Evolutionary conservation across 805 yeast genomes (phyloP).

Genomic region (Metschnikowia baotianmanensis): DNA sequence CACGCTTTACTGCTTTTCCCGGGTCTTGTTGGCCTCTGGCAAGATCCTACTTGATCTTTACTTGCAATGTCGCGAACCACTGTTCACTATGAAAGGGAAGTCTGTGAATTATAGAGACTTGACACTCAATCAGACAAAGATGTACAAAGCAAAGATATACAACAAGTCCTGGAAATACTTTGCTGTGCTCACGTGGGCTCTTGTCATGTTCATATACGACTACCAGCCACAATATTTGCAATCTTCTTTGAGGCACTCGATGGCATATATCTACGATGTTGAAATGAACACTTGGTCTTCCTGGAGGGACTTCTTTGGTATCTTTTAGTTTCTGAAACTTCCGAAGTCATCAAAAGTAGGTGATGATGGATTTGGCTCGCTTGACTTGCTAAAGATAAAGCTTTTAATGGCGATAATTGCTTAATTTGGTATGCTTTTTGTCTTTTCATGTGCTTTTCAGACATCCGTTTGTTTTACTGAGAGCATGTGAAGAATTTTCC

Average conservation of each 20-base stretch:
- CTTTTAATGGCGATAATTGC: no score
- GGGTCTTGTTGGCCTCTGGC: constrained; percentile 63
- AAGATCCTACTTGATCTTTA: constrained; percentile 45
- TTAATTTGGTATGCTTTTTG: no score
- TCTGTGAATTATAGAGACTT: constrained; percentile 26
- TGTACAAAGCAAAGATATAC: constrained; percentile 28
- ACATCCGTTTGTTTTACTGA: no score
- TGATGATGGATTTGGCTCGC: no score
- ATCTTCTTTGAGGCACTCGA: constrained; percentile 59
- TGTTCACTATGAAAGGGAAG: constrained; percentile 22
- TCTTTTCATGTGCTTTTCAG: no score
- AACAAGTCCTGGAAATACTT: constrained; percentile 53
- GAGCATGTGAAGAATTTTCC: no score
- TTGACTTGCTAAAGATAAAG: no score
- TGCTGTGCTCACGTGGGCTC: constrained; percentile 69
- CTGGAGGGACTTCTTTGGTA: constrained; percentile 45
- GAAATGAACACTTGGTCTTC: constrained; percentile 52
- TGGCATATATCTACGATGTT: constrained; percentile 68
- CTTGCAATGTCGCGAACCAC: constrained; percentile 37
- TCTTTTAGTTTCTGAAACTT: neutral
- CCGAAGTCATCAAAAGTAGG: no score
- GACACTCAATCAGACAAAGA: constrained; percentile 31
- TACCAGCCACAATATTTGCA: constrained; percentile 62
- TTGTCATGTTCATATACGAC: constrained; percentile 68
- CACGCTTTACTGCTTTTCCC: constrained; percentile 68